Evolutionary conservation across 306 rosid species (phyloP).

Genomic region (Datisca glomerata): DNA sequence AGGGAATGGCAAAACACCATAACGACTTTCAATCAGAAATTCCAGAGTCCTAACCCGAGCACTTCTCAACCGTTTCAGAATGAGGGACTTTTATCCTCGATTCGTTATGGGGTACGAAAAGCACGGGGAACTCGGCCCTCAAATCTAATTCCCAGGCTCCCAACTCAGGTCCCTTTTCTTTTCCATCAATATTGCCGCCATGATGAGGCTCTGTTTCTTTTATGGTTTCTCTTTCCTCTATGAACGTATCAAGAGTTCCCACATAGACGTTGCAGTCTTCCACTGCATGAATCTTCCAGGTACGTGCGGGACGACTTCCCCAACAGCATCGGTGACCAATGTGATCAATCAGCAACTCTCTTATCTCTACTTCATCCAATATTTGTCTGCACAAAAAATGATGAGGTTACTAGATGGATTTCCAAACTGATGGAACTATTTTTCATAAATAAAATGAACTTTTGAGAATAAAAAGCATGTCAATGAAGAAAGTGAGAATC

Average conservation of each 20-base stretch:
- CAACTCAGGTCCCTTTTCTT: conserved; percentile 59
- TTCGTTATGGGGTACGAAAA: conserved; percentile 50
- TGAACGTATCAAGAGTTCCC: conserved; percentile 86
- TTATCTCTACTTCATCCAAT: conserved; percentile 86
- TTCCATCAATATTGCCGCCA: conserved; percentile 61
- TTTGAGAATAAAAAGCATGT: too few species aligned
- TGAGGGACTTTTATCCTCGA: conserved; percentile 62
- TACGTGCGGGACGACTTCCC: conserved; percentile 98
- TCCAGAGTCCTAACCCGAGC: conserved; percentile 45
- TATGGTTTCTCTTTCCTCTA: conserved; percentile 72
- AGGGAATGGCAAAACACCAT: background rate
- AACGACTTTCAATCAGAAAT: background rate
- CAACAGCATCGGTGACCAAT: conserved; percentile 97
- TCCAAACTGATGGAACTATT: too few species aligned
- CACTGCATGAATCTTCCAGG: conserved; percentile 74
- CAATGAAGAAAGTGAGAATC: too few species aligned
- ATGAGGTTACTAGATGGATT: background rate
- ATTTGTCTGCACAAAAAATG: conserved; percentile 26
- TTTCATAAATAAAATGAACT: too few species aligned
- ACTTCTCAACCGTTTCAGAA: conserved; percentile 69
- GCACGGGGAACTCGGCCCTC: conserved; percentile 76
- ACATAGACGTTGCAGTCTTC: conserved; percentile 93
- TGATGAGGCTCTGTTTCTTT: conserved; percentile 54
- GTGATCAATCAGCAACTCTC: conserved; percentile 86
- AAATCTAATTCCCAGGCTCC: conserved; percentile 92